Conservation (phyloP, 305 asterid species). For the Plantago rigida region DNA sequence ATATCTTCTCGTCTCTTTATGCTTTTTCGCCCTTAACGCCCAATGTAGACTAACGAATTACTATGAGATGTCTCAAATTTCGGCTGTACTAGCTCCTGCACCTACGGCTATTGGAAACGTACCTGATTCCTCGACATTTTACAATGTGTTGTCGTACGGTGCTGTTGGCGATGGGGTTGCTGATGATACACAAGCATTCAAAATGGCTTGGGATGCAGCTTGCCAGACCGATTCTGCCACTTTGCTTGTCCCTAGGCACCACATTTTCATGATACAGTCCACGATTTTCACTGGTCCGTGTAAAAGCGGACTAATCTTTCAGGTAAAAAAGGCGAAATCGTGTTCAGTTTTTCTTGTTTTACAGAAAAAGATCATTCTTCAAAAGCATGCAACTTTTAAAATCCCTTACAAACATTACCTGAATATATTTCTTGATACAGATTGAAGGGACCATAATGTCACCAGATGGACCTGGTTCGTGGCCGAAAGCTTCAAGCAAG, state of each 20-base stretch:
- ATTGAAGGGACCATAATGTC: slow-evolving; percentile 65
- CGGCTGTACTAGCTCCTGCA: slow-evolving; percentile 40
- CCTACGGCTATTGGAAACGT: slow-evolving; percentile 22
- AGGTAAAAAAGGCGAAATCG: slow-evolving; percentile 33
- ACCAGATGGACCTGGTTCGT: slow-evolving; percentile 68
- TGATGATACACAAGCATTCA: slow-evolving; percentile 62
- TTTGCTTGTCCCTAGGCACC: slow-evolving; percentile 41
- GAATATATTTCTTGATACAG: slow-evolving; percentile 25
- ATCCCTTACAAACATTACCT: too few species aligned
- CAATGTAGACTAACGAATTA: slow-evolving; percentile 29
- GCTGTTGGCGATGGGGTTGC: slow-evolving; percentile 56
- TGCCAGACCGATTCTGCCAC: slow-evolving; percentile 39
- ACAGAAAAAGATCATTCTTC: background rate
- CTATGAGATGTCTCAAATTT: slow-evolving; percentile 40
- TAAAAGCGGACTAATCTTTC: slow-evolving; percentile 33
- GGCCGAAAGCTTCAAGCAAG: slow-evolving; percentile 47
- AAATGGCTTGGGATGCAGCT: slow-evolving; percentile 75
- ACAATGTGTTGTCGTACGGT: slow-evolving; percentile 52
- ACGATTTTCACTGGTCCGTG: slow-evolving; percentile 75
- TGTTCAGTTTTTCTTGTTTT: background rate
- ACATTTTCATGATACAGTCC: slow-evolving; percentile 57
- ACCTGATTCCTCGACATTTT: slow-evolving; percentile 17
- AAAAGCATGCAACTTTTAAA: too few species aligned
- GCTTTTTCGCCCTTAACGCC: slow-evolving; percentile 22
- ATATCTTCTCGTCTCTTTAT: slow-evolving; percentile 22